These are phyloP conservation scores for Trypanosoma lewisi DNA, from an alignment of 208 protist genomes.

Conservation along the genomic window DNA sequence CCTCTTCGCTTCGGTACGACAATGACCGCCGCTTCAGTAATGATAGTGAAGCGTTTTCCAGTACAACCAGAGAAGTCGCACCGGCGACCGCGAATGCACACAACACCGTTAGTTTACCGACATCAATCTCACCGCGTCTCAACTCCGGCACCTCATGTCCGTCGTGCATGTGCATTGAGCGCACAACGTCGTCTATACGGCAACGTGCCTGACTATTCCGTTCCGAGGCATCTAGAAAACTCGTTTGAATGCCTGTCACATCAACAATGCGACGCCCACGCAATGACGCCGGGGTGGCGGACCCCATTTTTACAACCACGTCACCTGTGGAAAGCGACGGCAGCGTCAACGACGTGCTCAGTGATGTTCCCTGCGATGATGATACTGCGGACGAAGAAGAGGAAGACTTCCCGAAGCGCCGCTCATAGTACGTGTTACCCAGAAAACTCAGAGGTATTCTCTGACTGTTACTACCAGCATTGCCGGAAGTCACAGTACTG, in stretches of 20 bases:
- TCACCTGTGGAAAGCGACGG: constrained; percentile 15
- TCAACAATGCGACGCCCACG: constrained; percentile 56
- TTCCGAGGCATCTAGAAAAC: constrained; percentile 55
- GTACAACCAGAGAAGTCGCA: constrained; percentile 3
- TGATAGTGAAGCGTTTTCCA: constrained; percentile 47
- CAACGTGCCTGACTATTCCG: constrained; percentile 26
- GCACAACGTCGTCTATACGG: constrained; percentile 50
- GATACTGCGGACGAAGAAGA: too few species aligned
- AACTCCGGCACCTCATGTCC: constrained; percentile 76
- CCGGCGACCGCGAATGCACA: constrained; percentile 34
- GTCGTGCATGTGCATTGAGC: constrained; percentile 84
- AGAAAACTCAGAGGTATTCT: constrained; percentile 40
- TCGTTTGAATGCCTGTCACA: constrained; percentile 69
- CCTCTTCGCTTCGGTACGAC: constrained; percentile 47
- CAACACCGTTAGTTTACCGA: constrained; percentile 46
- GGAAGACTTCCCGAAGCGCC: constrained; percentile 40
- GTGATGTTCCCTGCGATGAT: not conserved
- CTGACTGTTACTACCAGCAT: not conserved
- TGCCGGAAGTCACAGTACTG: not conserved
- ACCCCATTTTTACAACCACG: constrained; percentile 37
- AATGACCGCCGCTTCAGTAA: constrained; percentile 36
- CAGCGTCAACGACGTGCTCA: constrained; percentile 1
- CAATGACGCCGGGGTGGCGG: constrained; percentile 37
- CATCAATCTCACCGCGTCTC: constrained; percentile 50
- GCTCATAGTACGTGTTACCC: constrained; percentile 75